Conservation (phyloP, 257 asterid genomes). For the Nicotiana obtusifolia region DNA sequence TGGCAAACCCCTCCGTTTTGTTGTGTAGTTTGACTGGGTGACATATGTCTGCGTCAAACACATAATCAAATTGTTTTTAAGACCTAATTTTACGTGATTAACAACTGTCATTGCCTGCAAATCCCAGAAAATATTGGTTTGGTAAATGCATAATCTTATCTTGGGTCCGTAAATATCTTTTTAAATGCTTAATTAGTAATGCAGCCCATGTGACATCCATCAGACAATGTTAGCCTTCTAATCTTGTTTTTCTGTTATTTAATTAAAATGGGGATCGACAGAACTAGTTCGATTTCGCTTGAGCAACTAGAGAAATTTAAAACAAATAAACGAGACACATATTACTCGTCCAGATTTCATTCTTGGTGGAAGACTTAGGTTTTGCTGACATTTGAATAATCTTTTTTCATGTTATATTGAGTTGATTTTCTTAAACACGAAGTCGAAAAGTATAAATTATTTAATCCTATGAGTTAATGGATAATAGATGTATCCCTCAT, state of each 20-base stretch:
- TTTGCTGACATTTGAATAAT: neutral
- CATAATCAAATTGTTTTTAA: neutral
- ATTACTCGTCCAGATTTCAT: neutral
- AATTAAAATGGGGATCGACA: neutral
- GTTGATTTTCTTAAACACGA: too few species aligned
- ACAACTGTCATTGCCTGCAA: neutral
- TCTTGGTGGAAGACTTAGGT: neutral
- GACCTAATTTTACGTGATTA: neutral
- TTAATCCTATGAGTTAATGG: too few species aligned
- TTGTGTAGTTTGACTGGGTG: conserved; percentile 20
- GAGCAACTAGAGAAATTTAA: neutral
- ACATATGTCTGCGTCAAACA: conserved; percentile 4
- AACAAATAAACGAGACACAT: neutral
- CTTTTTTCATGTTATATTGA: too few species aligned
- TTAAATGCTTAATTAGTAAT: neutral
- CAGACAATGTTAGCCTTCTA: conserved; percentile 2
- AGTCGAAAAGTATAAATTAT: too few species aligned
- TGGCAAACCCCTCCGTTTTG: neutral
- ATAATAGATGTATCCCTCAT: too few species aligned
- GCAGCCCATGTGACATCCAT: conserved; percentile 10
- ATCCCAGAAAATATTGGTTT: neutral
- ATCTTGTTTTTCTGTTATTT: neutral
- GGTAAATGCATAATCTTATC: neutral
- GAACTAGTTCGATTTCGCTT: neutral
- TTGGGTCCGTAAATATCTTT: neutral